Percentiles rank a stretch among this genome's conserved stretches.
These are phyloP conservation scores for Meira miltonrushii DNA, from an alignment of 1,284 basidiomycete species.

Conservation along the genomic window DNA sequence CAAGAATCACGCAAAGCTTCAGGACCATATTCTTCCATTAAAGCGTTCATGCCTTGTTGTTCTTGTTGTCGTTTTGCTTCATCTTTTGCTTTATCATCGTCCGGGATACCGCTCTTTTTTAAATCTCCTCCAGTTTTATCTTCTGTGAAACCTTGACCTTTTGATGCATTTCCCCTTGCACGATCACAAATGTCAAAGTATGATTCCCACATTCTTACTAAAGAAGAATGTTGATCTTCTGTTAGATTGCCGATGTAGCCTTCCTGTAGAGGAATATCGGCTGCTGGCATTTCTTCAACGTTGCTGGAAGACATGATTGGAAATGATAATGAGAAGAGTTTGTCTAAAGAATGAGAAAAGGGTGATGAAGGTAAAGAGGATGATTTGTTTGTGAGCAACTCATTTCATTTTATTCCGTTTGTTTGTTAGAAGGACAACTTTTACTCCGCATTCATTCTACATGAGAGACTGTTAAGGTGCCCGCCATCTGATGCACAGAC, in stretches of 20 bases:
- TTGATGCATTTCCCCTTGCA: conserved; percentile 7
- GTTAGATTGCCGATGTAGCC: conserved; percentile 41
- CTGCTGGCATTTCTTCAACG: conserved; percentile 39
- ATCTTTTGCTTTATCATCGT: conserved; percentile 49
- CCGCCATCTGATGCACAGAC: no score
- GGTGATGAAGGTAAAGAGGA: no score
- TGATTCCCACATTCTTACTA: conserved; percentile 49
- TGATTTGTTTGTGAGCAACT: no score
- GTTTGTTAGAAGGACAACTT: no score
- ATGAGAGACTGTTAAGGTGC: no score
- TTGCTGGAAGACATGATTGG: conserved; percentile 30
- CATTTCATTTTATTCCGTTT: no score
- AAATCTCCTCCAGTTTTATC: conserved; percentile 8
- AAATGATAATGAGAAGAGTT: no score
- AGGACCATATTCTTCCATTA: conserved; percentile 52
- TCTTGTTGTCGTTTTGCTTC: conserved; percentile 46
- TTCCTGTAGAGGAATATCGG: no score
- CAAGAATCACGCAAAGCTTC: conserved; percentile 47
- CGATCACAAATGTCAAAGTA: conserved; percentile 22
- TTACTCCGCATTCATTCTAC: no score
- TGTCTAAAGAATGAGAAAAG: no score
- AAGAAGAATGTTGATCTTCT: conserved; percentile 40
- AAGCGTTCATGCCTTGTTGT: conserved; percentile 45
- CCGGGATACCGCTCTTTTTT: conserved; percentile 42
- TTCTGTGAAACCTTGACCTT: conserved; percentile 9